Conservation (phyloP, 225 moss, liverwort and hornwort species). For the Marchantia paleacea region DNA sequence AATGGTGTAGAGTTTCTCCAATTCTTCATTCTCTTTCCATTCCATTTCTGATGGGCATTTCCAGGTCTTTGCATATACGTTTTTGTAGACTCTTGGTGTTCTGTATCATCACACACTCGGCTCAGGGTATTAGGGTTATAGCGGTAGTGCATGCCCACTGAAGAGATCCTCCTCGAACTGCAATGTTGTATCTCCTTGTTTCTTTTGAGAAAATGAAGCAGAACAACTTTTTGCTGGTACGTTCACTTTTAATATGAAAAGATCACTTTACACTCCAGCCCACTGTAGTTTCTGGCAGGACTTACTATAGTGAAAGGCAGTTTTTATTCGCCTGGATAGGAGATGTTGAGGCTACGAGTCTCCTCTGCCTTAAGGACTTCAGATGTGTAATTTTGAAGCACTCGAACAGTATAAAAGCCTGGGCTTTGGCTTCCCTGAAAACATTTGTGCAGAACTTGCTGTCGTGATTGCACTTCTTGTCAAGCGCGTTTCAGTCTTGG, state of each 20-base stretch:
- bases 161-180: conserved; percentile 22
- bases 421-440: conserved; percentile 2
- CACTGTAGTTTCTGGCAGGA: conserved; percentile 11
- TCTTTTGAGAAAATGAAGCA: conserved; percentile 15
- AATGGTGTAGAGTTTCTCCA: conserved; percentile 12
- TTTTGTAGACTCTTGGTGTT: conserved; percentile 25
- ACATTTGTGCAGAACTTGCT: not conserved
- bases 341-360: not conserved
- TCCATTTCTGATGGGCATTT: conserved; percentile 21
- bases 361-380: conserved; percentile 9
- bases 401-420: conserved; percentile 12
- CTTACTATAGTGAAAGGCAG: not conserved
- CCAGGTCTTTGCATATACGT: conserved; percentile 23
- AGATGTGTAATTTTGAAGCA: conserved; percentile 9
- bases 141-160: conserved; percentile 25
- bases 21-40: not conserved
- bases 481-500: not conserved
- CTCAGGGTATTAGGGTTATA: conserved; percentile 23
- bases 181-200: conserved; percentile 18
- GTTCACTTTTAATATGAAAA: conserved; percentile 1
- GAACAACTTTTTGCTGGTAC: conserved; percentile 17
- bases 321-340: conserved; percentile 7
- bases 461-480: not conserved
- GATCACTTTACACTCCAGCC: conserved; percentile 5
- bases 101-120: conserved; percentile 26